These are phyloP conservation scores for Salix suchowensis DNA, from an alignment of 345 rosid genomes.

Conservation along the genomic window DNA sequence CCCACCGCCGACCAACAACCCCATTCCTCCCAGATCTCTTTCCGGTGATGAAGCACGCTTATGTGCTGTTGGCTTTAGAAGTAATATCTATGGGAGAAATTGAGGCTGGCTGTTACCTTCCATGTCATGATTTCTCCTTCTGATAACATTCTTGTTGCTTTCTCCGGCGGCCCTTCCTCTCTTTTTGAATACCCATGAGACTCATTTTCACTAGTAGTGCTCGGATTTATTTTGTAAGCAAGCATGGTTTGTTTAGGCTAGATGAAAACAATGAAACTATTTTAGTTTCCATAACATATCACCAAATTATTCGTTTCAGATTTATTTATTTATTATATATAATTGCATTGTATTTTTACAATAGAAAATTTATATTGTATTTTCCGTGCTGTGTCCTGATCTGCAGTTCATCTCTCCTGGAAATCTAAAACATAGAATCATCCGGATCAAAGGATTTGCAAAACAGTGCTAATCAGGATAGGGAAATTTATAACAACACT, in stretches of 20 bases:
- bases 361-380: too few relatives aligned
- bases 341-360: too few relatives aligned
- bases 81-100: constrained; percentile 67
- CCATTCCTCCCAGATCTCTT: constrained; percentile 21
- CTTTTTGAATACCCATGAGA: neutral
- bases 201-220: neutral
- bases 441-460: neutral
- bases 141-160: constrained; percentile 81
- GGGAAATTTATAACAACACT: neutral
- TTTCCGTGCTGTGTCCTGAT: neutral
- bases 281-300: too few relatives aligned
- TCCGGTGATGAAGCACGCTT: constrained; percentile 45
- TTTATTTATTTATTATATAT: too few relatives aligned
- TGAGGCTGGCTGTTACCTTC: constrained; percentile 72
- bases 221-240: neutral
- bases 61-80: constrained; percentile 68
- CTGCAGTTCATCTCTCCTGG: neutral
- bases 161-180: constrained; percentile 89
- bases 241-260: constrained; percentile 26
- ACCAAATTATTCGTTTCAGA: too few relatives aligned
- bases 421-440: neutral
- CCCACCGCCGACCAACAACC: constrained; percentile 26
- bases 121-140: constrained; percentile 85
- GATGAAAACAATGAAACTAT: too few relatives aligned
- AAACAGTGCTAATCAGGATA: neutral